Evolutionary conservation across 2,329 filamentous ascomycete genomes (phyloP), one percentile per base, ranked within the genome.

Genomic region (Sarocladiaceae sp.): DNA sequence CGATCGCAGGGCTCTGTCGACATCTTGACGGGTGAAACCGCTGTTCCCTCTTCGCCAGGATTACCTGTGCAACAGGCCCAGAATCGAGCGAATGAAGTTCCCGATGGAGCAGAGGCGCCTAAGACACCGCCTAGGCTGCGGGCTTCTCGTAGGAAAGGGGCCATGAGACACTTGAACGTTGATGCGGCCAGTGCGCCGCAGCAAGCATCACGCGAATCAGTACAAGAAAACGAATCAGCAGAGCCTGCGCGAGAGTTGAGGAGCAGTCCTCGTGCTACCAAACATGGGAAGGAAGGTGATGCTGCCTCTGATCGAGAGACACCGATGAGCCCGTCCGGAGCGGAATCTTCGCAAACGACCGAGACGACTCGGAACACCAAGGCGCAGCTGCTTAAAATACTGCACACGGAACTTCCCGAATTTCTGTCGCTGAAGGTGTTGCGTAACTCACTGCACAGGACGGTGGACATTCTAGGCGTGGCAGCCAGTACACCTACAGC

Each of bases 381-480:
- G 53, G 48, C 65, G 2, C 67, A 72, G 41, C 63, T 80, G 11
- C 55, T 62, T 27, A 70, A 65, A 47, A 64, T 64, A 39, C 62
- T 78, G 2, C 69, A 69, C 10, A 64, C 63, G n/a, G 66, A 67
- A 11, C 60, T 81, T 32, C 69, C 71, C 3, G 76, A 80, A 47
- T 78, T 67, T 50, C 63, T 74, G 32, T 52, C 71, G 2, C 67
- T 83, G 13, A 73, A 73, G 50, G 59, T 63, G 5, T 61, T 83
- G 24, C 70, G 72, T n/a, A 64, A 62, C 32, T 66, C 72, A 45
- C 61, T 75, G 34, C 65, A 67, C 42, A 68, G 71, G 50, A 68
- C 64, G 19, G 56, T 76, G 2, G 75, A 82, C 54, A 62, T 80
- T 5, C 58, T 81, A 7, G 79, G 68, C 13, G 64, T 83, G 6